phyloP scores from a whole-genome alignment of 768 basidiomycete genomes.

The Flagelloscypha sp. region DNA sequence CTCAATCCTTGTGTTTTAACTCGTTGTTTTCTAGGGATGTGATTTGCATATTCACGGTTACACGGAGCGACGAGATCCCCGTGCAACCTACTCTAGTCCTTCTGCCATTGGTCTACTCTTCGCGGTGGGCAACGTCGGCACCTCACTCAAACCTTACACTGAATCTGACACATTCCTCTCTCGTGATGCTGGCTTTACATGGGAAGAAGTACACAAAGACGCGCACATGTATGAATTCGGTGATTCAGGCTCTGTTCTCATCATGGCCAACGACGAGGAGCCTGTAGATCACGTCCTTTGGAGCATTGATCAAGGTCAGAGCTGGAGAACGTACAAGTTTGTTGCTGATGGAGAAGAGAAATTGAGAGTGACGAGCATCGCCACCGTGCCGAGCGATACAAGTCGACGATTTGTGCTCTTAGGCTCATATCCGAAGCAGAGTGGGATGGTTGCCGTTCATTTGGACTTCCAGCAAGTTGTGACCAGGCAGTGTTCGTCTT shows the following conservation, averaged over 20 bases:
- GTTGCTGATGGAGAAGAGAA: slow-evolving; percentile 45
- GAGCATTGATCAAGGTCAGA: slow-evolving; percentile 81
- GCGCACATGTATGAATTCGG: slow-evolving; percentile 98
- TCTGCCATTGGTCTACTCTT: slow-evolving; percentile 89
- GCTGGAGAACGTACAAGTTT: slow-evolving; percentile 87
- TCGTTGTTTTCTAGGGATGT: slow-evolving; percentile 50
- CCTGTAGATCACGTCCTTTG: slow-evolving; percentile 84
- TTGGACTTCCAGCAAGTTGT: slow-evolving; percentile 84
- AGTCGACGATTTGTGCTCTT: slow-evolving; percentile 86
- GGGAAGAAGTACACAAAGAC: slow-evolving; percentile 98
- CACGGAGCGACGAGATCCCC: slow-evolving; percentile 83
- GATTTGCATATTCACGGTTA: slow-evolving; percentile 91
- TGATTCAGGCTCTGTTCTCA: slow-evolving; percentile 88
- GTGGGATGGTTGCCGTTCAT: slow-evolving; percentile 62
- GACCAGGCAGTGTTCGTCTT: slow-evolving; percentile 57
- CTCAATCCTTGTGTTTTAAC: slow-evolving; percentile 2
- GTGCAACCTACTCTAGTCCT: slow-evolving; percentile 90
- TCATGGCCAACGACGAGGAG: slow-evolving; percentile 94
- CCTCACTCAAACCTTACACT: slow-evolving; percentile 66
- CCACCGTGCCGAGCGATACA: slow-evolving; percentile 86
- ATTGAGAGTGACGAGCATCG: slow-evolving; percentile 66
- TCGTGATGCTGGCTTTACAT: slow-evolving; percentile 93
- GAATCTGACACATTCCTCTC: slow-evolving; percentile 95
- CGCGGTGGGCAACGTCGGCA: slow-evolving; percentile 95
- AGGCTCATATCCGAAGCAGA: slow-evolving; percentile 45